Evolutionary conservation across 495 filamentous ascomycete species (phyloP).

Genomic region (Xanthoparmelia taractica): DNA sequence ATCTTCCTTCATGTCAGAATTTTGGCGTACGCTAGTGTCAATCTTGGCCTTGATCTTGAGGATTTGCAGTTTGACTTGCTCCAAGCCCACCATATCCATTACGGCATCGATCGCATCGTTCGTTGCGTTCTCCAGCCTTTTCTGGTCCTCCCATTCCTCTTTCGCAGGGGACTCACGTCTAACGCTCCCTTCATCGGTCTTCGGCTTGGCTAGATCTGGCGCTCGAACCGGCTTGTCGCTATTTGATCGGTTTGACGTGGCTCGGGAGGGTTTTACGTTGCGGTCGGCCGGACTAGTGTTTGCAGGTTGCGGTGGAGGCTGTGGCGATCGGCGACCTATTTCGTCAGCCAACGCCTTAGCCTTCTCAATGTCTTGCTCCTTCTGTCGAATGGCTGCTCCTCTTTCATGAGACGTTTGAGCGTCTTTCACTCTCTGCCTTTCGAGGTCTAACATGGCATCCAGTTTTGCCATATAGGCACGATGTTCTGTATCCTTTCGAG

Average conservation of each 20-base stretch:
- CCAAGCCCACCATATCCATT: conserved; percentile 66
- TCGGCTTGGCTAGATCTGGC: too few relatives aligned
- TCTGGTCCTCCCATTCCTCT: conserved; percentile 55
- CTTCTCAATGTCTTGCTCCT: conserved; percentile 32
- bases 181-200: too few relatives aligned
- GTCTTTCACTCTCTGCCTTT: conserved; percentile 44
- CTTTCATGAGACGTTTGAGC: conserved; percentile 38
- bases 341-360: background rate
- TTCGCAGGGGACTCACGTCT: background rate
- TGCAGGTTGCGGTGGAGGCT: too few relatives aligned
- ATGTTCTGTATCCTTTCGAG: conserved; percentile 46
- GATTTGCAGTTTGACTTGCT: conserved; percentile 59
- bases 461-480: conserved; percentile 43
- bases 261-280: too few relatives aligned
- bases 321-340: background rate
- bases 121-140: conserved; percentile 39
- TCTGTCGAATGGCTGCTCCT: conserved; percentile 40
- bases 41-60: conserved; percentile 60
- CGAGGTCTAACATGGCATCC: conserved; percentile 49
- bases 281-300: too few relatives aligned
- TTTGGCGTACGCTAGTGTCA: conserved; percentile 52
- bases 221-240: too few relatives aligned
- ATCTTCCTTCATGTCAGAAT: conserved; percentile 46
- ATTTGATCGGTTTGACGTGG: too few relatives aligned
- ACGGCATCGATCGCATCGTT: conserved; percentile 55